Base-by-base conservation (phyloP, 495 filamentous ascomycete species). In the Physcia stellaris region DNA sequence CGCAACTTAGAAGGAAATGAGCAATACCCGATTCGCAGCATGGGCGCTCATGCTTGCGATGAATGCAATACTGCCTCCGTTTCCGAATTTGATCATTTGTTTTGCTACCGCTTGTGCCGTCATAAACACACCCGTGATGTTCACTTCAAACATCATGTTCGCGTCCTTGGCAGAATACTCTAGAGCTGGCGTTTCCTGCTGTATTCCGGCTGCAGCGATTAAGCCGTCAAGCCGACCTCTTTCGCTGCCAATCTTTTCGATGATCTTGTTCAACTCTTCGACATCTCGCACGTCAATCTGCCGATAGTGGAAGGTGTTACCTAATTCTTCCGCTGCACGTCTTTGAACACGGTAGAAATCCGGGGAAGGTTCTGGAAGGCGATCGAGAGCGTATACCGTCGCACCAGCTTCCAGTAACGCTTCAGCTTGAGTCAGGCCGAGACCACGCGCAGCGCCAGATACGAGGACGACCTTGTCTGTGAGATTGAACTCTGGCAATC, bases 251-350 rank as follows among this genome's bases (percentile, higher is more conserved):
- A 94, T 92, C 10, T 64, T 64, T 42, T 68, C 64, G 31, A 92
- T 63, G 21, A 81, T 69, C 24, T 61, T 59, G 53, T 84, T 77
- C 21, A 95, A 64, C 5, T 68, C 58, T 16, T 68, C 61, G 17
- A 78, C 77, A 52, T 87, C 75, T n/a, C 83, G 79, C 18, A 94
- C 84, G 53, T 94, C 85, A 40, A 90, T 77, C 43, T 77, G 77
- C 53, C 80, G 80, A 63, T 94, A 92, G 42, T 73, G 61, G 24
- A 94, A 54, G 30, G 72, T 70, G 15, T 82, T 80, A 27, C 71
- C 74, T 6, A 92, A 67, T 46, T 80, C 75, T 26, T 68, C 53
- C 4, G 55, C 61, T 4, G 83, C 83, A 32, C 78, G 68, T 43
- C 67, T 61, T 32, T 78, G 76, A 30, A 88, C 69, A 15, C 54